Evolutionary conservation across 345 rosid genomes (phyloP).

Genomic region (Clausena lansium): DNA sequence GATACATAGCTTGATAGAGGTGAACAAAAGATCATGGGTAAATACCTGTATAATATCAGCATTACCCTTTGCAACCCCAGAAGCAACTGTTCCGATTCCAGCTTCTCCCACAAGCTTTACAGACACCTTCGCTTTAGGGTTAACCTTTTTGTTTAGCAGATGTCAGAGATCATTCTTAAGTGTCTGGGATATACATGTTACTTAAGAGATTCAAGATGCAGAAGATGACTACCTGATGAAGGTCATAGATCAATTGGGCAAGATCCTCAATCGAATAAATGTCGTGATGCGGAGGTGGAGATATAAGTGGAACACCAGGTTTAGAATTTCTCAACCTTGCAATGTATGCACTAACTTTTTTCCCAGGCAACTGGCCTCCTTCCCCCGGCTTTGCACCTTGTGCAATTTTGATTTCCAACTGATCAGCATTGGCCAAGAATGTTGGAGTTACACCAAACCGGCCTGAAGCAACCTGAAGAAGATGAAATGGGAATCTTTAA

Average conservation of each 20-base stretch:
- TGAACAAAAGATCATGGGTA: not conserved
- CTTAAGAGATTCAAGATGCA: constrained; percentile 14
- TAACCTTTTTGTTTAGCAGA: constrained; percentile 52
- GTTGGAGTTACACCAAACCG: constrained; percentile 99
- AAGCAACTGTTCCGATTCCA: constrained; percentile 98
- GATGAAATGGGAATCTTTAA: constrained; percentile 12
- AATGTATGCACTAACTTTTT: constrained; percentile 98
- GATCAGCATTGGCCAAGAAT: constrained; percentile 93
- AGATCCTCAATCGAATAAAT: constrained; percentile 98
- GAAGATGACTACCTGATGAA: constrained; percentile 75
- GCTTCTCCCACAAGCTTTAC: constrained; percentile 99
- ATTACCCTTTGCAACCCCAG: constrained; percentile 99
- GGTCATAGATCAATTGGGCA: constrained; percentile 96
- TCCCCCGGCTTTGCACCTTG: constrained; percentile 99
- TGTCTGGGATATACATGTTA: not conserved
- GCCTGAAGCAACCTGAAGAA: constrained; percentile 93
- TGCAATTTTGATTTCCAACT: constrained; percentile 94
- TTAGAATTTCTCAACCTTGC: constrained; percentile 95
- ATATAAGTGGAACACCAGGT: constrained; percentile 99
- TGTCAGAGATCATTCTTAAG: constrained; percentile 9
- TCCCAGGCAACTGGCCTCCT: constrained; percentile 98
- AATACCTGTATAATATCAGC: constrained; percentile 94
- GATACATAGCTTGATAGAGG: not conserved
- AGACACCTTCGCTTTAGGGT: constrained; percentile 95
- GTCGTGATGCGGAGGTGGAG: constrained; percentile 99